Percentiles rank a stretch among this genome's conserved stretches.
phyloP scores from a whole-genome alignment of 2,329 filamentous ascomycete genomes.

The Exophiala mesophila region DNA sequence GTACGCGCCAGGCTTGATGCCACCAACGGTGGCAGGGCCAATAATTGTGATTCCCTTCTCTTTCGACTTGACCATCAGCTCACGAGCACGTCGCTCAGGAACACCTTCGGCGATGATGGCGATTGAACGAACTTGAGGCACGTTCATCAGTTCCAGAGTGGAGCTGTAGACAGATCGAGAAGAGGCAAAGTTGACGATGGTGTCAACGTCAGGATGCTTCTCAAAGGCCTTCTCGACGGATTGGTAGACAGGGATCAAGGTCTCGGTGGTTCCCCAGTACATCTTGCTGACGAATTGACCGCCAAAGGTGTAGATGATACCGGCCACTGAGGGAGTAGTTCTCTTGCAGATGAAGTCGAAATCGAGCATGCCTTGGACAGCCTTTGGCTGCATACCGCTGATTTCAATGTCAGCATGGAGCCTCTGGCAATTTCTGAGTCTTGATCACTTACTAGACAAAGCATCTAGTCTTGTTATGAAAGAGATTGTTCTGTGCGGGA shows the following conservation, averaged over 20 bases:
- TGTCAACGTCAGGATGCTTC: slow-evolving; percentile 97
- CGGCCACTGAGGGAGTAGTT: slow-evolving; percentile 88
- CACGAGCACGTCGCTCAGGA: slow-evolving; percentile 92
- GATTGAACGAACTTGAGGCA: slow-evolving; percentile 95
- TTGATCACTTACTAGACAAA: slow-evolving; percentile 90
- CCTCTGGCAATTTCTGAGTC: background rate
- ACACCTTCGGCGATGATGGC: slow-evolving; percentile 99
- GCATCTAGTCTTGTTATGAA: slow-evolving; percentile 99
- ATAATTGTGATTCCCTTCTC: slow-evolving; percentile 99
- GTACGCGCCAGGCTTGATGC: slow-evolving; percentile 98
- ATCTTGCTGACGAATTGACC: slow-evolving; percentile 99
- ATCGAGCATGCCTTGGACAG: slow-evolving; percentile 90
- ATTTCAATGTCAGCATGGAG: slow-evolving; percentile 28
- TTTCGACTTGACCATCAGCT: slow-evolving; percentile 92
- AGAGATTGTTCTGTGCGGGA: slow-evolving; percentile 85
- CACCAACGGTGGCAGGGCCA: slow-evolving; percentile 94
- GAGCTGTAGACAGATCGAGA: slow-evolving; percentile 98
- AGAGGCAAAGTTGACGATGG: slow-evolving; percentile 98
- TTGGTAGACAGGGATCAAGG: slow-evolving; percentile 96
- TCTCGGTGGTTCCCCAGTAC: slow-evolving; percentile 99
- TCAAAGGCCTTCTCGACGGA: slow-evolving; percentile 83
- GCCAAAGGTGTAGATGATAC: slow-evolving; percentile 99
- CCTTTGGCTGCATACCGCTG: slow-evolving; percentile 89
- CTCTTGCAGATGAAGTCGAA: slow-evolving; percentile 99
- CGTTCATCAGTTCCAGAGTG: slow-evolving; percentile 97